phyloP scores from a whole-genome alignment of 2,329 filamentous ascomycete species.

The Cladosporium cucumerinum region DNA sequence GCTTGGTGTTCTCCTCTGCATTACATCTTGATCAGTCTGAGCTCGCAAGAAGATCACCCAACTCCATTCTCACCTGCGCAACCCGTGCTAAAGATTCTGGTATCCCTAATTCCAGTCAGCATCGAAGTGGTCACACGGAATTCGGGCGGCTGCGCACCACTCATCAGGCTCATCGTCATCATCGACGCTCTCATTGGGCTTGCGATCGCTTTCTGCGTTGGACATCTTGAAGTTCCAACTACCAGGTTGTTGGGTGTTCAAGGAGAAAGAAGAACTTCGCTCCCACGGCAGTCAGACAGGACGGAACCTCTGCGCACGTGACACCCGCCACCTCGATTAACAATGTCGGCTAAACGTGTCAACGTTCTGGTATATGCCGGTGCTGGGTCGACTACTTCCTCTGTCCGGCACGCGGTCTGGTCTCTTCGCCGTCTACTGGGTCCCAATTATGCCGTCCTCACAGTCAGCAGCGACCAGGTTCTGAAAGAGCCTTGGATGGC shows the following conservation, averaged over 20 bases:
- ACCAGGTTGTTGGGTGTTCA: background rate
- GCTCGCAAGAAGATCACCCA: background rate
- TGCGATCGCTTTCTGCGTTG: slow-evolving; percentile 28
- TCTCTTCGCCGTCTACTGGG: slow-evolving; percentile 81
- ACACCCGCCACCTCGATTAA: slow-evolving; percentile 1
- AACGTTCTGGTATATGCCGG: slow-evolving; percentile 94
- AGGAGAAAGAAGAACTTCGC: background rate
- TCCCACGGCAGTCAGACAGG: background rate
- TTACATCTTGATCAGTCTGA: background rate
- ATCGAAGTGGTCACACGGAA: background rate
- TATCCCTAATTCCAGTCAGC: slow-evolving; percentile 65
- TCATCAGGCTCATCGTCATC: slow-evolving; percentile 91
- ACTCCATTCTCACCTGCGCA: slow-evolving; percentile 63
- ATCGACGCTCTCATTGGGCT: slow-evolving; percentile 33
- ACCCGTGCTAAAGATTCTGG: slow-evolving; percentile 94
- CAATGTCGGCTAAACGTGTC: slow-evolving; percentile 67
- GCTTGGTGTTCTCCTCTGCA: slow-evolving; percentile 76
- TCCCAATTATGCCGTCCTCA: slow-evolving; percentile 88
- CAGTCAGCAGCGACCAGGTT: slow-evolving; percentile 72
- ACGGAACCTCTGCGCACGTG: slow-evolving; percentile 11
- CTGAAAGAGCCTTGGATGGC: slow-evolving; percentile 88
- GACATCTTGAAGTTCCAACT: slow-evolving; percentile 26
- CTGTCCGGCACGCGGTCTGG: slow-evolving; percentile 84
- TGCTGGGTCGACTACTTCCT: slow-evolving; percentile 79
- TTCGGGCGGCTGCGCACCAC: slow-evolving; percentile 60